Evolutionary conservation across 208 protist species (phyloP).

Genomic region (Crithidia brevicula): DNA sequence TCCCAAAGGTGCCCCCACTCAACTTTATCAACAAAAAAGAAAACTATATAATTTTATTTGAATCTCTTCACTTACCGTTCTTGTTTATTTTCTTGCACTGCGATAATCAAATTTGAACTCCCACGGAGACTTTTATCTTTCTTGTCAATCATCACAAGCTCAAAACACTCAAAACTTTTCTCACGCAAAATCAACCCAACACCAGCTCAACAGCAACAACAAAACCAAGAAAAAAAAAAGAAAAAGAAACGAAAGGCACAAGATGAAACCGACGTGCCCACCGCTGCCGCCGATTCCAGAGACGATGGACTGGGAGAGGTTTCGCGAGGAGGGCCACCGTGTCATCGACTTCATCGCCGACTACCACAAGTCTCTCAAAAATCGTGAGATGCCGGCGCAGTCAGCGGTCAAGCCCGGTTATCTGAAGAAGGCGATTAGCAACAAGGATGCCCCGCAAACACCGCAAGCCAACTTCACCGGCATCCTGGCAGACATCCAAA

Average conservation of each 20-base stretch:
- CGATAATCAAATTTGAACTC: too few relatives aligned
- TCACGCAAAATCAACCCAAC: too few relatives aligned
- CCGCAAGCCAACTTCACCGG: slow-evolving; percentile 30
- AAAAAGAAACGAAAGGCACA: too few relatives aligned
- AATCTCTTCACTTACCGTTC: too few relatives aligned
- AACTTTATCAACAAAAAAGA: too few relatives aligned
- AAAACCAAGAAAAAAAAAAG: background rate
- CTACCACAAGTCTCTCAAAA: slow-evolving; percentile 40
- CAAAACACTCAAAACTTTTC: too few relatives aligned
- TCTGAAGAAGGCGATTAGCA: slow-evolving; percentile 40
- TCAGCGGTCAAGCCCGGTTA: slow-evolving; percentile 54
- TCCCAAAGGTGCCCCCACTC: too few relatives aligned
- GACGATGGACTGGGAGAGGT: slow-evolving; percentile 48
- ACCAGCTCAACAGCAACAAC: too few relatives aligned
- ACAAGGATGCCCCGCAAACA: slow-evolving; percentile 27
- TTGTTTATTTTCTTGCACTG: too few relatives aligned
- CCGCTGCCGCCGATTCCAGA: slow-evolving; percentile 40
- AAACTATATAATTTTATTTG: too few relatives aligned
- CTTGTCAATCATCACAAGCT: too few relatives aligned
- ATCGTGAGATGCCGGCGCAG: slow-evolving; percentile 37
- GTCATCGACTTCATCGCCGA: slow-evolving; percentile 52
- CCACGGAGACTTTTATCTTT: too few relatives aligned
- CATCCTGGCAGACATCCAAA: slow-evolving; percentile 49
- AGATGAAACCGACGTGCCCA: slow-evolving; percentile 39
- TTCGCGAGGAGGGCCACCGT: slow-evolving; percentile 43